Evolutionary conservation across 106 monocot species (phyloP), one percentile per base, ranked within the genome.

Genomic region (Platanthera guangdongensis): DNA sequence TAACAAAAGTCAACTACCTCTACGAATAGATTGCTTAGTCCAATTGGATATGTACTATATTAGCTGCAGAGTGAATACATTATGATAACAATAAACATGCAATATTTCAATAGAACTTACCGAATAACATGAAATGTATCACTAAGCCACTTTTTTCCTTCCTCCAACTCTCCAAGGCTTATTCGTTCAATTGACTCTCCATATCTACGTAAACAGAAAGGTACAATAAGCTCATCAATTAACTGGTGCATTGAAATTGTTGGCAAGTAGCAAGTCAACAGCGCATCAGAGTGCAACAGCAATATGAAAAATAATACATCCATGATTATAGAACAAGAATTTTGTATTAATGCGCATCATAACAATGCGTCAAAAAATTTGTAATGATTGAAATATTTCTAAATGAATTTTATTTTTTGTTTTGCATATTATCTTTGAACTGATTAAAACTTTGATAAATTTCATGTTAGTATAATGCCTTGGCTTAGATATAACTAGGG

Each of bases 141-240:
- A 77, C 84, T 85, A 54, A 97, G 77, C 96, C 96, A 97, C 80
- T 87, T 47, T 55, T 93, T 97, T 13, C 96, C 93, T 81, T 77
- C 10, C 80, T 87, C 84, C 21, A 97, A 82, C 74, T 97, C 96
- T 55, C 80, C 49, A 69, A 25, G 25, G 63, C 60, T 93, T 86
- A 97, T 89, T 18, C 96, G 82, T 49, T 93, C 83, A 69, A 72
- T 48, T 50, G 81, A 76, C 55, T 47, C 90, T 69, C 85, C 88
- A 78, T 92, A 92, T 9, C 95, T 95, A 53, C 22, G 50, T 22
- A 47, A 39, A 39, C 57, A 55, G 5, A 21, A 15, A 53, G 51
- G 49, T 74, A 64, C 5, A 76, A 11, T 51, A 72, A 19, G 48
- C 7, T 72, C 21, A 72, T 15, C 15, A 46, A 72, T 51, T 18